Base-by-base conservation (phyloP, 2,329 filamentous ascomycete species). In the Aspergillus nomiae region DNA sequence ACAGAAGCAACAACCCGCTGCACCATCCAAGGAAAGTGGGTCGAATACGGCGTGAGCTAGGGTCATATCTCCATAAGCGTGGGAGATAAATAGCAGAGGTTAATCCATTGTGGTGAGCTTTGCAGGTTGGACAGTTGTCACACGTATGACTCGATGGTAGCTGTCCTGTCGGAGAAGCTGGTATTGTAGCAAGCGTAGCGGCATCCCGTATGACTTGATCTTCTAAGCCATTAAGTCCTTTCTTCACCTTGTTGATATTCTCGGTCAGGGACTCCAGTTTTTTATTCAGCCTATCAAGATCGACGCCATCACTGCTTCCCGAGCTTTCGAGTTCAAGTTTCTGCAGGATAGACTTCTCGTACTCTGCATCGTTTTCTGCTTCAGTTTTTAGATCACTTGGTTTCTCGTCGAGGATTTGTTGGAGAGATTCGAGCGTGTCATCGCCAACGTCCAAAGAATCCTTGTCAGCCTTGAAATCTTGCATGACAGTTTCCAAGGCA, bases 401-500 rank as follows among this genome's bases (percentile, higher is more conserved):
- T 12, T 67, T 63, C 36, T 74, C 73, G 10, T 79, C 71, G 46
- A 83, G 69, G 28, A 82, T 70, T 16, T 77, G 73, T 58, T 81
- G 75, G 21, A 83, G 75, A 21, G 79, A 82, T 58, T 81, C 78
- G 48, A 83, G 75, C 2, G 81, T 83, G 63, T 79, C 78, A 61
- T 82, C 80, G 14, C 80, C 78, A 6, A 81, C 65, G 14, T 74
- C 72, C 21, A 81, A 67, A 1, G 72, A 69, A 24, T 79, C 75
- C 34, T 76, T 77, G 56, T 78, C 72, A 2, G 76, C 74, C 62
- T 73, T 80, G 26, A 73, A 73, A 60, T 80, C 74, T 58, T 80
- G 76, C 43, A 81, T 73, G 28, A 81, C 75, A 3, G 76, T 76
- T 60, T 79, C 78, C 21, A 81, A 65, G 4, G 74, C 80, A 63